phyloP scores from a whole-genome alignment of 2,329 filamentous ascomycete species.

The Tolypocladium tundrense region DNA sequence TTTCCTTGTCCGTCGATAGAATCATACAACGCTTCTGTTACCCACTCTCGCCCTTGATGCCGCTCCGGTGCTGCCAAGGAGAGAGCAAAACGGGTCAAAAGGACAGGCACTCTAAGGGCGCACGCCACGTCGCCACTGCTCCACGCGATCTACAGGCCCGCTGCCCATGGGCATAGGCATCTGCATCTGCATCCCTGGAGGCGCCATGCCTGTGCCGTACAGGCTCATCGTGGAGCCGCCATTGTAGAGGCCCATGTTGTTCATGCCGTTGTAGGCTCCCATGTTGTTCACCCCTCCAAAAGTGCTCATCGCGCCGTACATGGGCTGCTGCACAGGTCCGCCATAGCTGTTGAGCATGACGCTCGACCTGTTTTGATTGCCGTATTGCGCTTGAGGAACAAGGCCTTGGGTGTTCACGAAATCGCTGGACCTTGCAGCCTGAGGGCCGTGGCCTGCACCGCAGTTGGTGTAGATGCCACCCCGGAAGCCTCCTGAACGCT shows the following conservation, averaged over 20 bases:
- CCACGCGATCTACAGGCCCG: constrained; percentile 24
- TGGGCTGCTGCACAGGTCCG: constrained; percentile 11
- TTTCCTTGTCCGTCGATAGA: background rate
- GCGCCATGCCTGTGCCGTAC: constrained; percentile 18
- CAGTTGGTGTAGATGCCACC: constrained; percentile 47
- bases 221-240: constrained; percentile 9
- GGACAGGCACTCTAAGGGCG: constrained; percentile 14
- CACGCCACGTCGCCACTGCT: constrained; percentile 33
- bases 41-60: background rate
- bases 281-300: constrained; percentile 9
- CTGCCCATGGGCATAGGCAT: constrained; percentile 13
- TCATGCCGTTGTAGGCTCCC: constrained; percentile 4
- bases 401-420: constrained; percentile 14
- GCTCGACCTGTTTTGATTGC: constrained; percentile 18
- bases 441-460: constrained; percentile 24
- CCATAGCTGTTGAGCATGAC: constrained; percentile 14
- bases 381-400: constrained; percentile 10
- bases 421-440: constrained; percentile 15
- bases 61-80: background rate
- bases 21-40: background rate
- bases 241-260: constrained; percentile 10
- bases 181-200: constrained; percentile 12
- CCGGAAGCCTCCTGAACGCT: constrained; percentile 34
- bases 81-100: background rate
- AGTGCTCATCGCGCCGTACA: constrained; percentile 15